Conservation (phyloP, 1,284 basidiomycete genomes). For the Somion occarium region DNA sequence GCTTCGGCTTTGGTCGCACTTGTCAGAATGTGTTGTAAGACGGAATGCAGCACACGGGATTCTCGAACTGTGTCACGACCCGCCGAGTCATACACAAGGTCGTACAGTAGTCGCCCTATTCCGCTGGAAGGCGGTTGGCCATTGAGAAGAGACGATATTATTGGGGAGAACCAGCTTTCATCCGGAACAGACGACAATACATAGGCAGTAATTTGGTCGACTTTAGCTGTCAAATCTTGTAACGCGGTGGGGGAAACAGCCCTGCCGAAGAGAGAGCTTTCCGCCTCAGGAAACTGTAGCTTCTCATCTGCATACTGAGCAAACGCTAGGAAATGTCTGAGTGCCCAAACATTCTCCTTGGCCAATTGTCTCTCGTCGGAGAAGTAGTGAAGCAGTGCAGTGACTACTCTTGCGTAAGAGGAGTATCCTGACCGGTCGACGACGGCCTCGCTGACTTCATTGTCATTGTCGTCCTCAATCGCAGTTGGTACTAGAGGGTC, state of each 20-base stretch:
- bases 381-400: constrained; percentile 58
- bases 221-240: constrained; percentile 41
- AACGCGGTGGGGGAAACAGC: constrained; percentile 36
- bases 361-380: constrained; percentile 59
- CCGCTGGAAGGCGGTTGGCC: constrained; percentile 22
- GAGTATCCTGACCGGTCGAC: constrained; percentile 51
- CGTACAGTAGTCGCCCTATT: constrained; percentile 38
- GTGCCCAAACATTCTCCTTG: constrained; percentile 53
- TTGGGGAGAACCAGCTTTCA: constrained; percentile 47
- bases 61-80: constrained; percentile 46
- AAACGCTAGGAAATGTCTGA: constrained; percentile 62
- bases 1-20: constrained; percentile 61
- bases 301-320: constrained; percentile 54
- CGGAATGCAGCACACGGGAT: constrained; percentile 50
- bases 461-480: constrained; percentile 14
- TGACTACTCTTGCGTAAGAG: constrained; percentile 60
- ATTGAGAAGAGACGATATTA: constrained; percentile 33
- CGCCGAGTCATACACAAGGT: constrained; percentile 33
- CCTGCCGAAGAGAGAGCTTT: constrained; percentile 44
- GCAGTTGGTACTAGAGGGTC: constrained; percentile 55
- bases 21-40: constrained; percentile 58
- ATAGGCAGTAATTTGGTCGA: constrained; percentile 66
- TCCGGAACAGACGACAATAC: constrained; percentile 49
- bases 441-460: background rate
- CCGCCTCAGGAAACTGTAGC: constrained; percentile 42